A percentile compares a stretch with the other conserved stretches of the same genome.
Conservation (phyloP, 495 filamentous ascomycete genomes). For the Daldinia loculata region DNA sequence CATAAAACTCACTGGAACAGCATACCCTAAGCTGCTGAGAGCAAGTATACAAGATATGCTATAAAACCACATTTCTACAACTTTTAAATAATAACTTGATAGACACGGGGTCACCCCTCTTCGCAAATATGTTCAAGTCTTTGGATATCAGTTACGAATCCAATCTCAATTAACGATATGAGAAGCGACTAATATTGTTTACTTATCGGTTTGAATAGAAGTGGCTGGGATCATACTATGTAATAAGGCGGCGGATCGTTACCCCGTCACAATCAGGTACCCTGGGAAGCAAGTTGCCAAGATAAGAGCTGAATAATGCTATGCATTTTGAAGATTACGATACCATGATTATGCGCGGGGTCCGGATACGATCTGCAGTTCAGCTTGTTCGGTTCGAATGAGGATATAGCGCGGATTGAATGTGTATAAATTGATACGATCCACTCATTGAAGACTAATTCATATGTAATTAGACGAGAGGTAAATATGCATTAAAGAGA, state of each 20-base stretch:
- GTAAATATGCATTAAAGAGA: not conserved
- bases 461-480: not conserved
- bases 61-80: slow-evolving; percentile 19
- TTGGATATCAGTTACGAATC: not conserved
- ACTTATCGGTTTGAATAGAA: not conserved
- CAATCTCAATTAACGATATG: not conserved
- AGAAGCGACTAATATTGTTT: not conserved
- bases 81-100: not conserved
- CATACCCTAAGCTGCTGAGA: slow-evolving; percentile 5
- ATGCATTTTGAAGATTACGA: not conserved
- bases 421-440: not conserved
- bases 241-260: not conserved
- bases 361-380: not conserved
- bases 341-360: not conserved
- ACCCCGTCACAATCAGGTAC: not conserved
- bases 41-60: slow-evolving; percentile 6
- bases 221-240: not conserved
- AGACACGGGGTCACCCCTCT: not conserved
- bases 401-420: not conserved
- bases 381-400: too few species aligned
- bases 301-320: slow-evolving; percentile 1
- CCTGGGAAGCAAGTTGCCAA: too few species aligned
- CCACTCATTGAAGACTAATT: not conserved
- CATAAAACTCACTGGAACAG: slow-evolving; percentile 27
- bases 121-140: not conserved